Evolutionary conservation across 192 early-diverging fungal species (phyloP), one percentile per base, ranked within the genome.

Genomic region (Coemansia sp.): DNA sequence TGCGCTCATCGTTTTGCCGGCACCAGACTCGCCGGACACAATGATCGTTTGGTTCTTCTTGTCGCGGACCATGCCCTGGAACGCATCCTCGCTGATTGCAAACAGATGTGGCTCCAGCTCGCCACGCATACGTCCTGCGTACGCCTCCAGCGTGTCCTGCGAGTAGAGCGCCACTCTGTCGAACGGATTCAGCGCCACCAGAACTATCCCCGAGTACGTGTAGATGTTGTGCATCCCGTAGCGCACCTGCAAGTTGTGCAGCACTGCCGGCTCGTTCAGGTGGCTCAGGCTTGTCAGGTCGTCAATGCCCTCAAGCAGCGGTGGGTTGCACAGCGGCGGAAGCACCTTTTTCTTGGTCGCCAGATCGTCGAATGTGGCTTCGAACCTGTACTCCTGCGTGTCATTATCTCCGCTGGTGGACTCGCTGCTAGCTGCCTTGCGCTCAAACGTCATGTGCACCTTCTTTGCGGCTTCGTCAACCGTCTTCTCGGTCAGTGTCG

Each of bases 41-140:
- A 99, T 96, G 74, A 99, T 95, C 16, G 95, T 95, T 83, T 99
- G 97, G 86, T 99, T 97, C 67, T 86, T 87, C 60, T 89, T 83
- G 64, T 96, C 95, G 20, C 92, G 86, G 45, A 96, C 90, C 92
- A 99, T 94, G 72, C 89, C 91, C 25, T 95, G 87, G 85, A 95
- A 99, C 12, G 97, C 94, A 78, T 98, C 95, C 86, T 97, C 95
- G 12, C 95, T 94, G 68, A 99, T 95, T 23, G 97, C 95, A 85
- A 98, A 99, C 86, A 99, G 86, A 78, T 99, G 97, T 43, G 97
- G 97, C 72, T 97, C 95, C 10, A 97, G 85, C 74, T 99, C 94
- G 34, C 93, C 95, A 52, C 94, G 89, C 68, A 91, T 88, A 63
- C 91, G 89, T 31, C 97, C 97, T 1, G 94, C 92, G 68, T 99